Conservation (phyloP, 1,139 yeast genomes). For the Spathaspora sp. region DNA sequence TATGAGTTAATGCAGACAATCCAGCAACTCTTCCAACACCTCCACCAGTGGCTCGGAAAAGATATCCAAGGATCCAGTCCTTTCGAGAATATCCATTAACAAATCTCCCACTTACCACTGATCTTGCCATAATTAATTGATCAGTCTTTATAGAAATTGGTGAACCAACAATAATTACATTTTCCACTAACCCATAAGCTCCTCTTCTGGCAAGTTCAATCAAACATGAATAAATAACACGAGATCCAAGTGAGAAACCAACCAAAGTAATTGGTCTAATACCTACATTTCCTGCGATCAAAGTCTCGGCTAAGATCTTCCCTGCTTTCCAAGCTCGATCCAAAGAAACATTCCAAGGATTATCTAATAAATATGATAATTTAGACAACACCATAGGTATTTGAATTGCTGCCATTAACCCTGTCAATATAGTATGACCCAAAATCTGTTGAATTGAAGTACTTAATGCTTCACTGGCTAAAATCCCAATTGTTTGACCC, state of each 20-base stretch:
- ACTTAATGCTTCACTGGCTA: conserved; percentile 91
- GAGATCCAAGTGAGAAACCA: conserved; percentile 92
- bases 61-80: conserved; percentile 95
- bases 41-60: conserved; percentile 94
- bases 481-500: conserved; percentile 92
- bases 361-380: conserved; percentile 84
- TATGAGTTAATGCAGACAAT: conserved; percentile 66
- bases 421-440: conserved; percentile 89
- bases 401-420: conserved; percentile 94
- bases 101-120: conserved; percentile 88
- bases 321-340: conserved; percentile 99
- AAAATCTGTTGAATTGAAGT: conserved; percentile 93
- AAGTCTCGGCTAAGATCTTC: conserved; percentile 82
- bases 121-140: conserved; percentile 74
- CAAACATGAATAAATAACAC: conserved; percentile 88
- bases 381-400: conserved; percentile 90
- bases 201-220: conserved; percentile 83
- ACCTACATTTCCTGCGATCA: conserved; percentile 84
- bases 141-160: conserved; percentile 82
- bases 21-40: conserved; percentile 92
- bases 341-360: conserved; percentile 96
- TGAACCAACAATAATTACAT: conserved; percentile 84
- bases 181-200: conserved; percentile 86
- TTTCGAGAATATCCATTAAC: conserved; percentile 88
- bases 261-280: conserved; percentile 89